Percentiles rank a stretch among this genome's conserved stretches.
Evolutionary conservation across 2,329 filamentous ascomycete genomes (phyloP).

Genomic region (Knoxdaviesia capensis): DNA sequence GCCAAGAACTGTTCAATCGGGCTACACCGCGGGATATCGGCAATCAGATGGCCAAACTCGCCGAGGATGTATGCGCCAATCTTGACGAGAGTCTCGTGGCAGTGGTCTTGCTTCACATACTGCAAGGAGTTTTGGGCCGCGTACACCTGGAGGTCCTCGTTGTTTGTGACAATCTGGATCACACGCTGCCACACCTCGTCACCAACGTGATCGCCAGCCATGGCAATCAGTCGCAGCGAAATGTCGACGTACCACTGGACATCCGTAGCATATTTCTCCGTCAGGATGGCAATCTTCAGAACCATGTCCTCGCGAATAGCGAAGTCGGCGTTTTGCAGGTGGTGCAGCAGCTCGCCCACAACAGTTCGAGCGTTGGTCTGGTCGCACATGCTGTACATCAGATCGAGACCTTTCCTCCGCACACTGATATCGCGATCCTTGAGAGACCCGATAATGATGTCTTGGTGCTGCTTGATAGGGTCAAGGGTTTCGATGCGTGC

Average conservation of each 20-base stretch:
- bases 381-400: constrained; percentile 99
- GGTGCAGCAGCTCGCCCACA: constrained; percentile 81
- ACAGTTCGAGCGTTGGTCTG: constrained; percentile 83
- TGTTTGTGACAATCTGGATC: constrained; percentile 97
- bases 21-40: constrained; percentile 77
- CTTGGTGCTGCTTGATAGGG: constrained; percentile 95
- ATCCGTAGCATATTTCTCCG: constrained; percentile 95
- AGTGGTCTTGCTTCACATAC: constrained; percentile 81
- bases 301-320: constrained; percentile 99
- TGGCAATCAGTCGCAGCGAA: constrained; percentile 77
- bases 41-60: constrained; percentile 92
- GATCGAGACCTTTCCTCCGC: constrained; percentile 79
- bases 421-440: constrained; percentile 96
- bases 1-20: constrained; percentile 95
- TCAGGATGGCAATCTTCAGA: constrained; percentile 92
- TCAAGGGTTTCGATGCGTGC: constrained; percentile 85
- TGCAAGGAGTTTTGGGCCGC: constrained; percentile 83
- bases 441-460: constrained; percentile 82
- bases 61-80: constrained; percentile 92
- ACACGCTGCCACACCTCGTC: constrained; percentile 99
- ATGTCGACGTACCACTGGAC: constrained; percentile 99
- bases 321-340: constrained; percentile 91
- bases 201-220: constrained; percentile 95
- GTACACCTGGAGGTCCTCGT: constrained; percentile 93
- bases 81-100: constrained; percentile 93